A percentile compares a stretch with the other conserved stretches of the same genome.
These are phyloP conservation scores for Jamesozyma hellenica DNA, from an alignment of 805 yeast species.

Conservation along the genomic window DNA sequence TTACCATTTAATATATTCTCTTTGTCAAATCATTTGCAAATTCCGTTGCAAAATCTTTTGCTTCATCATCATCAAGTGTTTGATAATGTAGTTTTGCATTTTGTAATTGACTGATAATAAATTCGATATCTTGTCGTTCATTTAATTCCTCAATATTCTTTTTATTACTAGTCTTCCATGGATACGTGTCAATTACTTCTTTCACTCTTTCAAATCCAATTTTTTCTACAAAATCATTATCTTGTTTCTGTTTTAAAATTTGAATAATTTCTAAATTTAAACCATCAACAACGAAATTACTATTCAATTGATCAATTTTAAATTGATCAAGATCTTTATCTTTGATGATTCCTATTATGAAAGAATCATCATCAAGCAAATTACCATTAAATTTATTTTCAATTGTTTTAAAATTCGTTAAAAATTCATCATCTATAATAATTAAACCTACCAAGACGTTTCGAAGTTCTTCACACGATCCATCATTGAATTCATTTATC, in stretches of 20 bases:
- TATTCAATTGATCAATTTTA: constrained; percentile 4
- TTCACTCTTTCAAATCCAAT: constrained; percentile 35
- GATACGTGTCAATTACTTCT: constrained; percentile 41
- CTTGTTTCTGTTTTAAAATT: constrained; percentile 6
- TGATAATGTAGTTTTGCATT: constrained; percentile 14
- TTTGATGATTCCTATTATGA: constrained; percentile 1
- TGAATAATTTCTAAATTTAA: background rate
- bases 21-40: constrained; percentile 18
- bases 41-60: constrained; percentile 15
- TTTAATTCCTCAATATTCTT: no score
- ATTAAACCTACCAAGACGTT: constrained; percentile 38
- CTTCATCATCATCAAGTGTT: constrained; percentile 7
- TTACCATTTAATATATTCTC: background rate
- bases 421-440: constrained; percentile 22
- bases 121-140: background rate
- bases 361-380: constrained; percentile 1
- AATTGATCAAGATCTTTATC: background rate
- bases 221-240: constrained; percentile 36
- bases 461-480: constrained; percentile 34
- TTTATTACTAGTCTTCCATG: constrained; percentile 31
- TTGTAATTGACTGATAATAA: constrained; percentile 11
- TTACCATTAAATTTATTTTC: background rate
- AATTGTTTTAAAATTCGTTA: background rate
- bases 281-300: constrained; percentile 28
- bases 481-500: constrained; percentile 31